phyloP scores from a whole-genome alignment of 1,284 basidiomycete species.

The Pyrrhoderma noxium region DNA sequence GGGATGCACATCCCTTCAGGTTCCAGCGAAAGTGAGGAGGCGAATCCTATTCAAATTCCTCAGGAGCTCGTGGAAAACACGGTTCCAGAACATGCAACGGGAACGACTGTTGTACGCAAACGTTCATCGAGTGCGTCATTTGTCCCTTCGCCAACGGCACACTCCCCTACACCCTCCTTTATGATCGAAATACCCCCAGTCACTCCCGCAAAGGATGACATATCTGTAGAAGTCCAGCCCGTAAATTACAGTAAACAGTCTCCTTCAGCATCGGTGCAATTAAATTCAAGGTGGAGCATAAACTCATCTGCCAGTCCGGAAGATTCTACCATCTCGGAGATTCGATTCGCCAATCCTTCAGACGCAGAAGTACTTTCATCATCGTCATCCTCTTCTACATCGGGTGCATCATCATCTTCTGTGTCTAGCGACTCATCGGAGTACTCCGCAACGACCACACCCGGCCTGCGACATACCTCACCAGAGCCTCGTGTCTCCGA shows the following conservation, averaged over 20 bases:
- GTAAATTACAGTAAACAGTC: slow-evolving; percentile 8
- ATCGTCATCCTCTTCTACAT: slow-evolving; percentile 12
- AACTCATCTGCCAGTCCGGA: slow-evolving; percentile 12
- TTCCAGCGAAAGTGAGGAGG: slow-evolving; percentile 13
- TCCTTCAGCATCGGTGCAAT: not conserved
- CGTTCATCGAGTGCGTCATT: slow-evolving; percentile 15
- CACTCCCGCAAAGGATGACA: slow-evolving; percentile 14
- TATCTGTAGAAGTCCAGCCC: slow-evolving; percentile 5
- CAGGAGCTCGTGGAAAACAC: slow-evolving; percentile 8
- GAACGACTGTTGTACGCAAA: not conserved
- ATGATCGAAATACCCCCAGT: slow-evolving; percentile 14
- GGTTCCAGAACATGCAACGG: slow-evolving; percentile 1
- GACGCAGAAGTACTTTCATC: slow-evolving; percentile 11
- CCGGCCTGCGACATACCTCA: slow-evolving; percentile 4
- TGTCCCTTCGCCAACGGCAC: slow-evolving; percentile 7
- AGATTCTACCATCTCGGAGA: slow-evolving; percentile 13
- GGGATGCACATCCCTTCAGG: slow-evolving; percentile 37
- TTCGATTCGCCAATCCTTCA: slow-evolving; percentile 15
- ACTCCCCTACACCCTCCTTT: slow-evolving; percentile 13
- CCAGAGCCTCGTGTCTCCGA: slow-evolving; percentile 15
- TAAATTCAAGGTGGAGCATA: slow-evolving; percentile 14
- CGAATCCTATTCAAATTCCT: slow-evolving; percentile 13
- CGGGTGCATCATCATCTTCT: slow-evolving; percentile 12
- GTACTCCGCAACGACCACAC: slow-evolving; percentile 13
- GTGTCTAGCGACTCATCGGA: slow-evolving; percentile 10